Evolutionary conservation across 2,329 filamentous ascomycete species (phyloP), one percentile per base, ranked within the genome.

Genomic region (Penicillium sp.): DNA sequence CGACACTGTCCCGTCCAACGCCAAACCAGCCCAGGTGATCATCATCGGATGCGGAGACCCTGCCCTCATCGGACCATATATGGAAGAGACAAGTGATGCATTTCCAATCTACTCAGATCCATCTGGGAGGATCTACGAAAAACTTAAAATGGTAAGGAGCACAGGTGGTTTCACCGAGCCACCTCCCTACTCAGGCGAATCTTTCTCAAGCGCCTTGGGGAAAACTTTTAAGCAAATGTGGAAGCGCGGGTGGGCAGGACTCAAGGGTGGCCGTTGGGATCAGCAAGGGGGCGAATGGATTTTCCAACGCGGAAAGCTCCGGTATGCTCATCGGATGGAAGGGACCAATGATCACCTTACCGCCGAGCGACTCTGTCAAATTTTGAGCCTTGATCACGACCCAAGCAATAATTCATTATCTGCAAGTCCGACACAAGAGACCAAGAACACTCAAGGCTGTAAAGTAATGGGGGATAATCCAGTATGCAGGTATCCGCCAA

Each of bases 11-110:
- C 63, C 65, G 1, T 14, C 37, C 2, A 27, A 37, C 4, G 49
- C 60, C 5, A 59, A 58, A 26, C 60, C 65, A n/a, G 60, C 59
- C 3, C 65, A 66, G 37, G 53, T 68, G 3, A 65, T 68, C 3
- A 66, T 67, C 9, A 65, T 68, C 45, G 64, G 66, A 1, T 68
- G 66, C 39, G 66, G 66, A 7, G 59, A 65, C 44, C 57, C 60
- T 4, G 33, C 59, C 1, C 53, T 59, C 2, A 68, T 68, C 9
- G 59, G 53, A 1, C 66, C 66, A 0, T 68, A 65, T 27, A 62
- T 65, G 27, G 55, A 58, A 39, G 62, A 66, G 42, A 67, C 63
- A 0, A 45, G 49, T 7, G 53, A 58, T 25, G 39, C 37, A 0
- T 63, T 66, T 33, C 64, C 64, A 8, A 55, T 68, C 9, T 68